Percentiles rank a stretch among this genome's conserved stretches.
Evolutionary conservation across 768 basidiomycete genomes (phyloP).

Genomic region (Suillus fuscotomentosus): DNA sequence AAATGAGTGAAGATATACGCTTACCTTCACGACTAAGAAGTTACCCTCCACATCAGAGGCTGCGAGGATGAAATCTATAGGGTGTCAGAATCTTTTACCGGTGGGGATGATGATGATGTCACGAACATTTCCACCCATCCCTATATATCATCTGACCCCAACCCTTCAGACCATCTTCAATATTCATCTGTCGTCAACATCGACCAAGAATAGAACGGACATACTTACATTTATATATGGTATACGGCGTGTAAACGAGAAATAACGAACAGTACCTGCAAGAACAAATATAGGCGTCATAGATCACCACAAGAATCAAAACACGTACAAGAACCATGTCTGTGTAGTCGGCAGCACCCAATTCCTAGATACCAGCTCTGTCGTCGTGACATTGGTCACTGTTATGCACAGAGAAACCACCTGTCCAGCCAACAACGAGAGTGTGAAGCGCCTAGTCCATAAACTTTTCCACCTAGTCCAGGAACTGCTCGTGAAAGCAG

Average conservation of each 20-base stretch:
- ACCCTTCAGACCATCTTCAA: constrained; percentile 75
- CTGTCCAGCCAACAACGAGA: constrained; percentile 75
- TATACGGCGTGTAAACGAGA: constrained; percentile 80
- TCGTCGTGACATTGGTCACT: constrained; percentile 84
- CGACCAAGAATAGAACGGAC: neutral
- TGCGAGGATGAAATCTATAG: constrained; percentile 71
- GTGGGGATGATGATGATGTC: neutral
- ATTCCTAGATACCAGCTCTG: constrained; percentile 65
- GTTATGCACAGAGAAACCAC: constrained; percentile 86
- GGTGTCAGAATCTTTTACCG: constrained; percentile 7
- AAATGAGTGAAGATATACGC: neutral
- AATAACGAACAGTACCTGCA: constrained; percentile 77
- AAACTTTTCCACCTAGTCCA: constrained; percentile 65
- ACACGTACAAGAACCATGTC: constrained; percentile 75
- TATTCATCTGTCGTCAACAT: constrained; percentile 40
- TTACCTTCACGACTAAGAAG: constrained; percentile 77
- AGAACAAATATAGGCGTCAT: neutral
- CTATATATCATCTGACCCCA: constrained; percentile 71
- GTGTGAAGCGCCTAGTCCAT: constrained; percentile 74
- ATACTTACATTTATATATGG: constrained; percentile 77
- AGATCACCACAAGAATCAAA: neutral
- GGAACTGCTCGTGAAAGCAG: constrained; percentile 51
- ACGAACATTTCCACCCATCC: constrained; percentile 88
- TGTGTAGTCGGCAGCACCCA: constrained; percentile 82
- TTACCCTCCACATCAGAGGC: constrained; percentile 87